phyloP scores from a whole-genome alignment of 2,329 filamentous ascomycete genomes.

The Colletotrichum siamense region DNA sequence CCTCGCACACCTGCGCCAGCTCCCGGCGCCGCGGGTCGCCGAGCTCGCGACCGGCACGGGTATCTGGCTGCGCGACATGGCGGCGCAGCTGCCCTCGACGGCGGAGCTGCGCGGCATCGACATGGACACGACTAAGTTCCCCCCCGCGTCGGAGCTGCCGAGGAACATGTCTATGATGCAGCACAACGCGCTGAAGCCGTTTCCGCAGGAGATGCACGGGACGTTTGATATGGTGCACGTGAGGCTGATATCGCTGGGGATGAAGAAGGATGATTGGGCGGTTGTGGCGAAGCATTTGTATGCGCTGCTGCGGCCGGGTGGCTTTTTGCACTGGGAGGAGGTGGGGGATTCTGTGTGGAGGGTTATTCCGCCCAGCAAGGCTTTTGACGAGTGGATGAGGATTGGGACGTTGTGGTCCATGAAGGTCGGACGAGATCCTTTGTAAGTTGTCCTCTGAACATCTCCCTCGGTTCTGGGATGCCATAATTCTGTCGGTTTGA shows the following conservation, averaged over 20 bases:
- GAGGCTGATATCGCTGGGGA: slow-evolving; percentile 1
- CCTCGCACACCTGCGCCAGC: background rate
- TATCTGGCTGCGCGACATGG: slow-evolving; percentile 26
- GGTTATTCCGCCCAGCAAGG: slow-evolving; percentile 2
- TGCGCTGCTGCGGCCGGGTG: slow-evolving; percentile 16
- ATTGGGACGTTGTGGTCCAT: background rate
- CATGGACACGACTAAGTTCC: slow-evolving; percentile 25
- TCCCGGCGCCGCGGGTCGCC: slow-evolving; percentile 5
- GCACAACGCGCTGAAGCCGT: slow-evolving; percentile 15
- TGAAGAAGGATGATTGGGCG: slow-evolving; percentile 22
- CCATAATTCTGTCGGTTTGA: background rate
- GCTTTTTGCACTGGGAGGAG: slow-evolving; percentile 24
- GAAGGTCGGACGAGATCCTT: background rate
- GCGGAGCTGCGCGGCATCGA: slow-evolving; percentile 23
- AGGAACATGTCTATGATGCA: slow-evolving; percentile 9
- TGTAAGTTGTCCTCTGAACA: background rate
- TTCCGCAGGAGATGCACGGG: slow-evolving; percentile 6
- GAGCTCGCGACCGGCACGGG: slow-evolving; percentile 25
- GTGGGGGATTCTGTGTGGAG: background rate
- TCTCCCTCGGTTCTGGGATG: no score
- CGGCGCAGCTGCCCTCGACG: slow-evolving; percentile 2
- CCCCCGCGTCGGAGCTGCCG: background rate
- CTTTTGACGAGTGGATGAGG: slow-evolving; percentile 1
- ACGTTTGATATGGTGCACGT: slow-evolving; percentile 24
- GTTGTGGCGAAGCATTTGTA: slow-evolving; percentile 1